phyloP scores from a whole-genome alignment of 805 yeast genomes.

The Naumovozyma castellii region DNA sequence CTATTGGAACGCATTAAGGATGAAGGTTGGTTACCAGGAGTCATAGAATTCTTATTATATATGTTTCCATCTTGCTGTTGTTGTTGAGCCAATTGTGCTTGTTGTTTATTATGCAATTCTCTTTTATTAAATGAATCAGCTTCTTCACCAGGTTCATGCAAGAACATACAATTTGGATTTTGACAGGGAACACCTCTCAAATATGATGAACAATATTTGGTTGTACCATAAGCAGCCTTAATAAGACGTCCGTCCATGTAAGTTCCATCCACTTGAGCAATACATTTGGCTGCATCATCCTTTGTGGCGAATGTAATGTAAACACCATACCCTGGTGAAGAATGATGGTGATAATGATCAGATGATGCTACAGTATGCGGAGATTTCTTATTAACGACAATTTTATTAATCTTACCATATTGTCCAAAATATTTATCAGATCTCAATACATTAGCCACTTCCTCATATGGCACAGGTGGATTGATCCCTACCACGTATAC shows the following conservation, averaged over 20 bases:
- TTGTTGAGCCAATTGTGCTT: slow-evolving; percentile 26
- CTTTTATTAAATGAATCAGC: slow-evolving; percentile 88
- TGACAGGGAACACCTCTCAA: slow-evolving; percentile 93
- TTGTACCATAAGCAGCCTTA: slow-evolving; percentile 96
- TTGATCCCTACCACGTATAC: slow-evolving; percentile 94
- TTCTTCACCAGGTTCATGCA: slow-evolving; percentile 99
- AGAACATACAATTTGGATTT: slow-evolving; percentile 96
- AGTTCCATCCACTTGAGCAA: slow-evolving; percentile 85
- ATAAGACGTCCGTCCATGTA: slow-evolving; percentile 82
- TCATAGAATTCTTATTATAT: not conserved
- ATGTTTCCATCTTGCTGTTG: slow-evolving; percentile 16
- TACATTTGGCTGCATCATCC: slow-evolving; percentile 93
- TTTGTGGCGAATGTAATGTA: slow-evolving; percentile 88
- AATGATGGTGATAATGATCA: slow-evolving; percentile 23
- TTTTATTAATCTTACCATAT: slow-evolving; percentile 89
- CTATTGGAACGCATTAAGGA: slow-evolving; percentile 9
- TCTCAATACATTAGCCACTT: slow-evolving; percentile 67
- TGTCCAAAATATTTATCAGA: slow-evolving; percentile 97
- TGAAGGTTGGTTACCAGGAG: slow-evolving; percentile 5
- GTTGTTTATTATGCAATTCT: slow-evolving; percentile 31
- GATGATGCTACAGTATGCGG: slow-evolving; percentile 25
- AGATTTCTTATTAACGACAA: slow-evolving; percentile 79
- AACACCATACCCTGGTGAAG: slow-evolving; percentile 75
- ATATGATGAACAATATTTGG: slow-evolving; percentile 95
- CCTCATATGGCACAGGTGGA: slow-evolving; percentile 68